phyloP scores from a whole-genome alignment of 192 early-diverging fungal species.

The Diversispora eburnea region DNA sequence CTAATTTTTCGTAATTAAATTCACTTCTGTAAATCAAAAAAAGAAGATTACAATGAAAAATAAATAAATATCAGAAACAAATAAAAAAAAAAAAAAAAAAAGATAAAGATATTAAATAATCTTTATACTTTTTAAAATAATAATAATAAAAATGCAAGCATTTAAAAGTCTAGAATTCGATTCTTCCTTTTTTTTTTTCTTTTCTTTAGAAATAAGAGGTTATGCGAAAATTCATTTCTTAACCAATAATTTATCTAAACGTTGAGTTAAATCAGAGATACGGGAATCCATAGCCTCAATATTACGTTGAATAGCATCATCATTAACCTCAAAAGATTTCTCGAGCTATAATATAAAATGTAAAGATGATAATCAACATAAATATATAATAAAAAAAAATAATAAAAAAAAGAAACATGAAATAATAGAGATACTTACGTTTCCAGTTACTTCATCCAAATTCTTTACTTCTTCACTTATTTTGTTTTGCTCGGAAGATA shows the following conservation, averaged over 20 bases:
- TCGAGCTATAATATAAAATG: conserved; percentile 40
- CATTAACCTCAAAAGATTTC: conserved; percentile 57
- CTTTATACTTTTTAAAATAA: no score
- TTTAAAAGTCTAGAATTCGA: no score
- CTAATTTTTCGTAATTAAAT: no score
- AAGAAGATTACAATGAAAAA: no score
- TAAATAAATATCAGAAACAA: no score
- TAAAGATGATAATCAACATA: neutral
- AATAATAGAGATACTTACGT: conserved; percentile 35
- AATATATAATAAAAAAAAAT: no score
- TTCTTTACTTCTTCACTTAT: conserved; percentile 63
- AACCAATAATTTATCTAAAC: conserved; percentile 37
- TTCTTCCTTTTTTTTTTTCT: no score
- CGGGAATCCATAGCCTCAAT: conserved; percentile 62
- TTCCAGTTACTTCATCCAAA: conserved; percentile 54
- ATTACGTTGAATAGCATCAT: conserved; percentile 57
- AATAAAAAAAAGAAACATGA: neutral
- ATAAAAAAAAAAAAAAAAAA: no score
- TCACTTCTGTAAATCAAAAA: no score
- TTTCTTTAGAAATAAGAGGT: no score
- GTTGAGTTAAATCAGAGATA: conserved; percentile 59
- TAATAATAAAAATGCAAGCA: no score
- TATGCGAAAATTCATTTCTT: neutral
- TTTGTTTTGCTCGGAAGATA: conserved; percentile 64
- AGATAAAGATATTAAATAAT: no score